Evolutionary conservation across 139 green algal genomes (phyloP).

Genomic region (Nannochloris sp.): DNA sequence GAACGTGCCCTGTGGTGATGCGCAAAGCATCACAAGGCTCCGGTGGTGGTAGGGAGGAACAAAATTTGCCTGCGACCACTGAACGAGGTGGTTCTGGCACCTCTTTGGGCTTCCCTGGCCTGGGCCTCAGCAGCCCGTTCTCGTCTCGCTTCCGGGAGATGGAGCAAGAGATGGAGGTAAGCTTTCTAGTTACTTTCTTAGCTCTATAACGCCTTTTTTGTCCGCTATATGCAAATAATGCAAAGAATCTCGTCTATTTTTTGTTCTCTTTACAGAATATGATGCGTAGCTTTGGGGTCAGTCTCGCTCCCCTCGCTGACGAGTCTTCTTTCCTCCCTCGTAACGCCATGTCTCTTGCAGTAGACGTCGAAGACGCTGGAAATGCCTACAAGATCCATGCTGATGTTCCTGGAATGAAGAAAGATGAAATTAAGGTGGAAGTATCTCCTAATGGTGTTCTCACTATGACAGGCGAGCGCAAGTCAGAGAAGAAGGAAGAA

Average conservation of each 20-base stretch:
- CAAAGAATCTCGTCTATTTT: not conserved
- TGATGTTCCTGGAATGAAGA: not conserved
- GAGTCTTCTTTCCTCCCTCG: not conserved
- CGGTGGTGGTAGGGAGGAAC: not conserved
- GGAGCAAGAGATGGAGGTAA: slow-evolving; percentile 5
- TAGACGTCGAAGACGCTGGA: not conserved
- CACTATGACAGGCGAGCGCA: slow-evolving; percentile 6
- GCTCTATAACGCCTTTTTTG: not conserved
- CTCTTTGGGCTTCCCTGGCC: not conserved
- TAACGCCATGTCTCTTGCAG: not conserved
- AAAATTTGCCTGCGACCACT: not conserved
- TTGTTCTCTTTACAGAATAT: slow-evolving; percentile 1
- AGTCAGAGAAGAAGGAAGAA: not conserved
- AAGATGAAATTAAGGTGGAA: not conserved
- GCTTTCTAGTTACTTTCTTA: not conserved
- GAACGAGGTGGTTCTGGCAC: not conserved
- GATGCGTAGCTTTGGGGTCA: slow-evolving; percentile 11
- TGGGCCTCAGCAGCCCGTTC: not conserved
- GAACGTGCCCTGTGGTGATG: not conserved
- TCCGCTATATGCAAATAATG: not conserved
- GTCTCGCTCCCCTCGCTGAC: not conserved
- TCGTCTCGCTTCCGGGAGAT: slow-evolving; percentile 2
- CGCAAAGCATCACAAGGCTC: not conserved
- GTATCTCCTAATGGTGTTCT: slow-evolving; percentile 8
- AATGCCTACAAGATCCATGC: not conserved